phyloP scores from a whole-genome alignment of 2,329 filamentous ascomycete species.

The Periconia macrospinosa region DNA sequence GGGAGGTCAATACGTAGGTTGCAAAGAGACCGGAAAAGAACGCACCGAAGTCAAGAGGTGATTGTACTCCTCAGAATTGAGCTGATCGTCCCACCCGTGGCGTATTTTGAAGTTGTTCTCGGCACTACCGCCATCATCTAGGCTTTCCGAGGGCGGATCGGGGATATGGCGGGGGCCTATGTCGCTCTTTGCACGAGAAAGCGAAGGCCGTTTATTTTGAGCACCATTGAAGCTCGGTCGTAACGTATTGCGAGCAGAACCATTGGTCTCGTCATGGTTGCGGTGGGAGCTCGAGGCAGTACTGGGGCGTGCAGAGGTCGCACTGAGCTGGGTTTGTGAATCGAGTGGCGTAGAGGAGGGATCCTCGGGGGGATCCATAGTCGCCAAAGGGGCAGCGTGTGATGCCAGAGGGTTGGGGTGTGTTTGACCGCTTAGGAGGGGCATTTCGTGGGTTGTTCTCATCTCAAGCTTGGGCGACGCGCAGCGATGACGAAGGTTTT shows the following conservation, averaged over 20 bases:
- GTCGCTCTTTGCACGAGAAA: constrained; percentile 62
- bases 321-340: constrained; percentile 14
- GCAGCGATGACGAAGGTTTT: constrained; percentile 21
- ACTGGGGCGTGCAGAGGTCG: constrained; percentile 26
- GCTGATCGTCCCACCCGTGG: constrained; percentile 91
- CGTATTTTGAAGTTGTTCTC: constrained; percentile 64
- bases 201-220: constrained; percentile 41
- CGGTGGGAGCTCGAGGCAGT: constrained; percentile 26
- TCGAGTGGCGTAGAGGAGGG: constrained; percentile 12
- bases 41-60: constrained; percentile 81
- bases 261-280: constrained; percentile 20
- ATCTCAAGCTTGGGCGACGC: constrained; percentile 28
- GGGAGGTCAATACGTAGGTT: constrained; percentile 12
- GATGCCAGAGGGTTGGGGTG: constrained; percentile 32
- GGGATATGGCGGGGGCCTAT: constrained; percentile 53
- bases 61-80: constrained; percentile 87
- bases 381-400: constrained; percentile 21
- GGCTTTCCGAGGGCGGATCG: constrained; percentile 27
- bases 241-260: constrained; percentile 42
- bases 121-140: constrained; percentile 45
- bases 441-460: constrained; percentile 28
- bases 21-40: constrained; percentile 52
- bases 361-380: constrained; percentile 19
- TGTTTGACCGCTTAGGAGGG: constrained; percentile 22
- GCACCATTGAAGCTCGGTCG: constrained; percentile 56